Conservation (phyloP, 495 filamentous ascomycete species). For the Xylaria longipes region DNA sequence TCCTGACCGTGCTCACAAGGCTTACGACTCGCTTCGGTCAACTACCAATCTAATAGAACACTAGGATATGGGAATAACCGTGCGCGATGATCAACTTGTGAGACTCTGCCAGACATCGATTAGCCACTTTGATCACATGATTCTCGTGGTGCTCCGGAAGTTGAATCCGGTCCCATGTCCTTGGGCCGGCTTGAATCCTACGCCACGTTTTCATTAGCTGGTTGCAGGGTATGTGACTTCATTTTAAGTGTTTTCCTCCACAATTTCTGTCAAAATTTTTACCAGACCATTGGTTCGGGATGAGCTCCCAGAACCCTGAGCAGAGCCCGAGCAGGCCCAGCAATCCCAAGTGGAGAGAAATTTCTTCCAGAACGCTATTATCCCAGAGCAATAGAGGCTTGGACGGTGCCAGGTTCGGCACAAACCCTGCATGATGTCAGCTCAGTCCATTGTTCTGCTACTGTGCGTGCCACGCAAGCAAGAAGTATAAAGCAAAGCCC, state of each 20-base stretch:
- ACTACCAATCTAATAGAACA: conserved; percentile 4
- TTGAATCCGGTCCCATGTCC: conserved; percentile 25
- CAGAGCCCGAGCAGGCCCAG: conserved; percentile 21
- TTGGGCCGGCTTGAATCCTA: conserved; percentile 25
- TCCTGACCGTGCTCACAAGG: conserved; percentile 17
- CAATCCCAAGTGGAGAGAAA: conserved; percentile 24
- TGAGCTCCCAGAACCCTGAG: conserved; percentile 17
- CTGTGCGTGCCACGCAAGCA: conserved; percentile 24
- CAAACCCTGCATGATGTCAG: conserved; percentile 25
- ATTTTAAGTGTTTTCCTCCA: conserved; percentile 27
- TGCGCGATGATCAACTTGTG: conserved; percentile 14
- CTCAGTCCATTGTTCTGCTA: conserved; percentile 11
- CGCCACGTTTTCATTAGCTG: conserved; percentile 22
- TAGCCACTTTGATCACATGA: conserved; percentile 27
- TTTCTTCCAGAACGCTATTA: conserved; percentile 25
- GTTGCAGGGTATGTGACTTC: conserved; percentile 20
- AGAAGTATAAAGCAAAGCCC: conserved; percentile 27
- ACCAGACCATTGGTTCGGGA: conserved; percentile 28
- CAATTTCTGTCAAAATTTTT: conserved; percentile 28
- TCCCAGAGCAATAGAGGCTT: conserved; percentile 13
- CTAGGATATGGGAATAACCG: not conserved
- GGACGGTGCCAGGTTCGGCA: conserved; percentile 21
- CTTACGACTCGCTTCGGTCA: not conserved
- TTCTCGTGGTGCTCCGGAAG: conserved; percentile 21
- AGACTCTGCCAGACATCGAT: not conserved